Evolutionary conservation across 2,329 filamentous ascomycete species (phyloP), one percentile per base, ranked within the genome.

Genomic region (Drechmeria coniospora): DNA sequence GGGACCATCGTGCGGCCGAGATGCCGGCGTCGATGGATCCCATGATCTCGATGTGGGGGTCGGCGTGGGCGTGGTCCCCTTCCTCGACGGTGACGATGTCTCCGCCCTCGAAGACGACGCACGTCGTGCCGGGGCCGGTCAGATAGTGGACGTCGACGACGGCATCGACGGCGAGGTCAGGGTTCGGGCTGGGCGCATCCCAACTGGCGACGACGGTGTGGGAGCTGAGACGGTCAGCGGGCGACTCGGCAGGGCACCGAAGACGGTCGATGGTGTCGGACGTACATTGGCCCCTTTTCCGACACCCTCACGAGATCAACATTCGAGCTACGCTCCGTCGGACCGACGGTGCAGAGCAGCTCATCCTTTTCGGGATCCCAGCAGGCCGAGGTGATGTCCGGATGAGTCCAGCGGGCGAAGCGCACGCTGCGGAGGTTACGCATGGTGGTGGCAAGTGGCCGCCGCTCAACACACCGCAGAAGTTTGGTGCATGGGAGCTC

Each of bases 11-110:
- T 11, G 86, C 87, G 11, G 84, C 83, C 15, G 75, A 71, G 41
- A 98, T 93, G 15, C 87, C 90, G 32, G 79, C 79, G 54, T 94
- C 84, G 21, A 98, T 81, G 19, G 84, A 92, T 24, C 90, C 90
- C 37, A 95, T 74, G 41, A 98, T 95, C 53, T 95, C 90, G 41
- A 98, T 84, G 41, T 80, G 74, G 21, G 84, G 79, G 49, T 80
- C 73, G 33, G 67, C 73, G 14, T 36, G 40, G 25, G 40, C 44
- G 15, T 40, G 41, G 20, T 44, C 40, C 15, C 61, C 54, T 47
- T 94, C 83, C 38, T 78, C 70, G 16, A 94, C 79, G 28, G 86
- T 65, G 35, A 94, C 59, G 36, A 98, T 87, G 54, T 98, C 87
- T 35, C 90, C 90, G 26, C 84, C 84, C 42, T 82, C 79, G 15